Evolutionary conservation across 2,329 filamentous ascomycete genomes (phyloP).

Genomic region (Exophiala aquamarina): DNA sequence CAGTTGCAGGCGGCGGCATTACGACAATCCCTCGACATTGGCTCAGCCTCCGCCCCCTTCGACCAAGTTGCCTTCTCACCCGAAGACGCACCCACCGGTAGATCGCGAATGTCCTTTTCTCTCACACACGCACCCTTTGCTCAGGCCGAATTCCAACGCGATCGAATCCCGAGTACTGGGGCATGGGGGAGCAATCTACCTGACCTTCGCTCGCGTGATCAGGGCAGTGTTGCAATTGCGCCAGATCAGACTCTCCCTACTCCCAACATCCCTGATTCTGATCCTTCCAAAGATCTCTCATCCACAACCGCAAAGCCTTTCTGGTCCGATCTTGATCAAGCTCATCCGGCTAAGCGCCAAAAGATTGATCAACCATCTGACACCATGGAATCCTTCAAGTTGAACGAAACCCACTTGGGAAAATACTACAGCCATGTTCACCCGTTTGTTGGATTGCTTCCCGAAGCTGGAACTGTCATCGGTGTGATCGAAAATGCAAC

Average conservation of each 20-base stretch:
- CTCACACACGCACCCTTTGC: conserved; percentile 39
- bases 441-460: conserved; percentile 24
- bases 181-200: conserved; percentile 13
- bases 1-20: conserved; percentile 63
- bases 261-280: conserved; percentile 7
- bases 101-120: conserved; percentile 44
- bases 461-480: conserved; percentile 14
- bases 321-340: conserved; percentile 9
- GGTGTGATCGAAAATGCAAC: conserved; percentile 5
- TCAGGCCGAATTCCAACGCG: conserved; percentile 19
- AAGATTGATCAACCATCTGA: conserved; percentile 12
- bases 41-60: conserved; percentile 9
- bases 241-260: conserved; percentile 24
- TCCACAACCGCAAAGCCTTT: conserved; percentile 8
- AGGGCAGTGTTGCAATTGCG: conserved; percentile 25
- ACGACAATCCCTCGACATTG: conserved; percentile 32
- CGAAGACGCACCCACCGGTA: conserved; percentile 43
- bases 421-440: conserved; percentile 25
- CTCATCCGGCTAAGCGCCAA: conserved; percentile 17
- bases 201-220: conserved; percentile 13
- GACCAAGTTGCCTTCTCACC: conserved; percentile 53
- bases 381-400: conserved; percentile 4
- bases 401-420: conserved; percentile 9
- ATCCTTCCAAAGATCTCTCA: not conserved
- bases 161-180: conserved; percentile 22